Conservation (phyloP, 495 filamentous ascomycete genomes). For the Aspergillus wentii region DNA sequence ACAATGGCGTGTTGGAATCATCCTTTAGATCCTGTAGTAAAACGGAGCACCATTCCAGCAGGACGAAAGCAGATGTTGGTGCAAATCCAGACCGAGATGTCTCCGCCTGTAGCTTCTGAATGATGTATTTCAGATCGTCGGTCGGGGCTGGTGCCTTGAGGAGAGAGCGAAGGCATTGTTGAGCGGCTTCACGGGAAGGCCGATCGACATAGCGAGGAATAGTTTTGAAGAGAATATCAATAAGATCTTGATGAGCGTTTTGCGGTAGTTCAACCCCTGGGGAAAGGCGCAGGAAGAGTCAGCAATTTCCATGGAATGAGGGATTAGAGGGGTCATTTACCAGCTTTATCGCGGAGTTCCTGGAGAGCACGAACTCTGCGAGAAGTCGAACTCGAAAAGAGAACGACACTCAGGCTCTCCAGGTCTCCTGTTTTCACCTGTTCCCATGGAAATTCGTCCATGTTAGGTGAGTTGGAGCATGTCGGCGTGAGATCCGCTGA, state of each 20-base stretch:
- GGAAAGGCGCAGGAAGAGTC: constrained; percentile 1
- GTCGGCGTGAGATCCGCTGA: constrained; percentile 14
- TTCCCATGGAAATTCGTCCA: constrained; percentile 47
- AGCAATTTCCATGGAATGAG: not conserved
- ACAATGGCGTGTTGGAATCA: constrained; percentile 53
- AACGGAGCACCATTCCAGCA: constrained; percentile 83
- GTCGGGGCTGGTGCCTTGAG: constrained; percentile 46
- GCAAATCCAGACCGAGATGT: constrained; percentile 70
- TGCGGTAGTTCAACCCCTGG: constrained; percentile 31
- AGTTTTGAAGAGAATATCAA: constrained; percentile 74
- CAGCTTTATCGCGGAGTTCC: constrained; percentile 43
- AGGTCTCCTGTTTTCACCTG: constrained; percentile 44
- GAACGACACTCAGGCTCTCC: constrained; percentile 38
- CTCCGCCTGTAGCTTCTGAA: constrained; percentile 56
- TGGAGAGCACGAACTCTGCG: constrained; percentile 43
- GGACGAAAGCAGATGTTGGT: constrained; percentile 74
- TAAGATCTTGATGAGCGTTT: constrained; percentile 35
- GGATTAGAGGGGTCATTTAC: constrained; percentile 19
- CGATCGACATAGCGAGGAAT: constrained; percentile 86
- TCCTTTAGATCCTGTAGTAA: constrained; percentile 59
- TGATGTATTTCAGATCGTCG: constrained; percentile 54
- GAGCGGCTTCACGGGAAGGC: constrained; percentile 72
- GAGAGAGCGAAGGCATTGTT: constrained; percentile 65
- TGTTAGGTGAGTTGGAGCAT: constrained; percentile 27
- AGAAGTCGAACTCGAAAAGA: constrained; percentile 45